Percentiles rank a stretch among this genome's conserved stretches.
Evolutionary conservation across 202 grass and related monocot genomes (phyloP).

Genomic region (Panicum virgatum): DNA sequence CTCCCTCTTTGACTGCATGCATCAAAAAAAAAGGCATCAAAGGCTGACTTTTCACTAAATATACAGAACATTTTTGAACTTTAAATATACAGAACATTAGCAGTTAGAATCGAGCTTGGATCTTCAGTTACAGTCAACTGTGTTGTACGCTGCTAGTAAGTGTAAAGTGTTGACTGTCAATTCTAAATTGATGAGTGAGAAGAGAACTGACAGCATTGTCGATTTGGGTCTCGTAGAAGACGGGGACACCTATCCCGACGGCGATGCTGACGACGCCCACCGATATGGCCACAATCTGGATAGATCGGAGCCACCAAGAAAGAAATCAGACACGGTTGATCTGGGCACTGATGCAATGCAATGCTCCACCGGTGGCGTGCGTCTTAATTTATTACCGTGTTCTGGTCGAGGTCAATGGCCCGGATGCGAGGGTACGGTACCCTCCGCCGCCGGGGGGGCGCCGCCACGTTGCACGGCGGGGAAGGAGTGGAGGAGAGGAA

Average conservation of each 20-base stretch:
- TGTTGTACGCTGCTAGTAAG: not conserved
- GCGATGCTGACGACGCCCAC: constrained; percentile 88
- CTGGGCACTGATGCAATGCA: no score
- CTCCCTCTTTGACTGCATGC: constrained; percentile 82
- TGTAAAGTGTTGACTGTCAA: no score
- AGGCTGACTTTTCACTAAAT: not conserved
- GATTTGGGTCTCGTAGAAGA: constrained; percentile 96
- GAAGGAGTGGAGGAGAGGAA: constrained; percentile 36
- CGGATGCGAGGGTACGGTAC: constrained; percentile 58
- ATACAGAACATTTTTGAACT: no score
- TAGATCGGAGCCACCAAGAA: constrained; percentile 35
- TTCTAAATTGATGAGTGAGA: not conserved
- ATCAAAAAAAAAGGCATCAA: not conserved
- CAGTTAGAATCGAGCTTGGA: not conserved
- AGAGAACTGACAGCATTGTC: constrained; percentile 75
- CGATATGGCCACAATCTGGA: constrained; percentile 76
- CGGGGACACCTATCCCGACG: constrained; percentile 82
- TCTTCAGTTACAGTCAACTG: not conserved
- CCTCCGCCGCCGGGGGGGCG: constrained; percentile 28
- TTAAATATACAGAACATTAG: not conserved
- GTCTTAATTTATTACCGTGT: constrained; percentile 60
- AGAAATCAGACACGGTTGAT: not conserved
- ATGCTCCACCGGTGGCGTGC: no score
- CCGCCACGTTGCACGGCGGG: constrained; percentile 26
- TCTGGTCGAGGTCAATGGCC: constrained; percentile 87